phyloP scores from a whole-genome alignment of 768 basidiomycete species.

The Plicaturopsis crispa region DNA sequence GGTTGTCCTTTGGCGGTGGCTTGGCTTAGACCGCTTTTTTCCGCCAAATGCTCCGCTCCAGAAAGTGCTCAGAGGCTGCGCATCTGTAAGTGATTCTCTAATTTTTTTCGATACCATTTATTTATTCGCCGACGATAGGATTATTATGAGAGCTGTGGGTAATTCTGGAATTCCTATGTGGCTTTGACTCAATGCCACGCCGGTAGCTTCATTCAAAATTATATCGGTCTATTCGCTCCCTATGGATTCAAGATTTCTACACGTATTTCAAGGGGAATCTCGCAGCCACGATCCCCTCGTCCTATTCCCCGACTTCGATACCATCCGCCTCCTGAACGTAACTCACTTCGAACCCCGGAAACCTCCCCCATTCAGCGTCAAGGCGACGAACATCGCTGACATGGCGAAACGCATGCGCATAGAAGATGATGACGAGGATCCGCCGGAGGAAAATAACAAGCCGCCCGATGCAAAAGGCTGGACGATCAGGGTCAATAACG shows the following conservation, averaged over 20 bases:
- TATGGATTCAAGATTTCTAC: constrained; percentile 23
- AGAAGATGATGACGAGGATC: constrained; percentile 19
- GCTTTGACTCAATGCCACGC: background rate
- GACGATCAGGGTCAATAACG: too few species aligned
- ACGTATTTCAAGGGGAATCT: constrained; percentile 37
- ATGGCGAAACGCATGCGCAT: constrained; percentile 17
- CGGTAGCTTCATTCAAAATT: constrained; percentile 58
- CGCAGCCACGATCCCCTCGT: constrained; percentile 46
- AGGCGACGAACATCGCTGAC: constrained; percentile 15
- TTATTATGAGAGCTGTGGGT: constrained; percentile 68
- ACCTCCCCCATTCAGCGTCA: constrained; percentile 33
- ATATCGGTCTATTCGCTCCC: constrained; percentile 43
- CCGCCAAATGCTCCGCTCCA: constrained; percentile 30
- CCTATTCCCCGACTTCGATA: constrained; percentile 32
- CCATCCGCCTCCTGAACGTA: constrained; percentile 38
- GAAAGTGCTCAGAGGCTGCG: constrained; percentile 44
- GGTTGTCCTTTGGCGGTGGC: constrained; percentile 61
- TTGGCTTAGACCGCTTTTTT: constrained; percentile 59
- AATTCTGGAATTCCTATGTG: background rate
- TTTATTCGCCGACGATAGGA: constrained; percentile 35
- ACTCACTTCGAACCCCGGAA: constrained; percentile 35
- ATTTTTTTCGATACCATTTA: background rate
- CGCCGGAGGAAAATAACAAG: too few species aligned
- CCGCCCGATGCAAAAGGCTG: too few species aligned
- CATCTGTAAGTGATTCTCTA: constrained; percentile 38